Conservation (phyloP, 257 asterid species). For the Jaltomata sinuosa region DNA sequence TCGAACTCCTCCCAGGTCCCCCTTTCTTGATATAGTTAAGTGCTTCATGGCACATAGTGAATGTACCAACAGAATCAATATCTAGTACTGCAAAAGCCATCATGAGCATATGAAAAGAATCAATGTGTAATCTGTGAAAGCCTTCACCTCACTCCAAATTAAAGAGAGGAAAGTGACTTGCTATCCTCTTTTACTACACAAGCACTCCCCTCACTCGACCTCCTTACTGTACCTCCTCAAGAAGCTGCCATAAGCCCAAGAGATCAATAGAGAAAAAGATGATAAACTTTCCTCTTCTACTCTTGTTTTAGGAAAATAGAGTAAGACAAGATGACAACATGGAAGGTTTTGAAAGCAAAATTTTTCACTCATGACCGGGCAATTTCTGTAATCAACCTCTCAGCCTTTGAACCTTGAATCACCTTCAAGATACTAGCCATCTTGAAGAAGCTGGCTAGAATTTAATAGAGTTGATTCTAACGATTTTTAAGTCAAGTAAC, state of each 20-base stretch:
- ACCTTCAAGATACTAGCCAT: not conserved
- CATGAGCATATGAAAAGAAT: conserved; percentile 64
- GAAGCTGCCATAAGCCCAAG: not conserved
- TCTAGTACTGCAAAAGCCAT: conserved; percentile 51
- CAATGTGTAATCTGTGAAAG: conserved; percentile 55
- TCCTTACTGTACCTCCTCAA: not conserved
- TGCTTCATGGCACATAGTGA: conserved; percentile 86
- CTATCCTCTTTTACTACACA: not conserved
- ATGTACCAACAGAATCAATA: conserved; percentile 92
- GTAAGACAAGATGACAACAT: not conserved
- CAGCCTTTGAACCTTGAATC: not conserved
- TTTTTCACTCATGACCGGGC: not conserved
- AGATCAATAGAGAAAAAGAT: not conserved
- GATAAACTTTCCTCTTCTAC: not conserved
- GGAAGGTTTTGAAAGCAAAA: not conserved
- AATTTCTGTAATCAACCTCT: not conserved
- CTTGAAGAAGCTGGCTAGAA: not conserved
- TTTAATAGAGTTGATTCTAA: not conserved
- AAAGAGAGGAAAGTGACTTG: not conserved
- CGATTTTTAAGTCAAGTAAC: not conserved
- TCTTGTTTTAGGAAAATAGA: not conserved
- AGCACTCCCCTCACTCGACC: not conserved
- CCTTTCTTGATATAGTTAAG: conserved; percentile 61
- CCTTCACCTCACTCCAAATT: not conserved
- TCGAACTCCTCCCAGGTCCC: conserved; percentile 44